A percentile compares a stretch with the other conserved stretches of the same genome.
phyloP scores from a whole-genome alignment of 768 basidiomycete genomes.

The Hygrophorus russula region DNA sequence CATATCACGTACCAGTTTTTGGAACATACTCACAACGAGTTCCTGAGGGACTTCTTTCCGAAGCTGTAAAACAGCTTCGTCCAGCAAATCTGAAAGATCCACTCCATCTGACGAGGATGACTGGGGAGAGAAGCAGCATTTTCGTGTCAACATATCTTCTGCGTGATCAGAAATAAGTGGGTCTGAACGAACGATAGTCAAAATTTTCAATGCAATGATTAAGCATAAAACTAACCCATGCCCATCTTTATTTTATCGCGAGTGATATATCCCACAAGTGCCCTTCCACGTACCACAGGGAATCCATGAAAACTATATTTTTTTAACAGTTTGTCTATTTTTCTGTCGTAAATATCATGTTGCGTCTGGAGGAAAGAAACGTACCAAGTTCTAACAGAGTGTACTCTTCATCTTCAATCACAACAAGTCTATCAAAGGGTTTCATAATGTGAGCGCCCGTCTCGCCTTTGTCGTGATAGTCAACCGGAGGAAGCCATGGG shows the following conservation, averaged over 20 bases:
- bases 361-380: neutral
- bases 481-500: conserved; percentile 56
- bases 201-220: neutral
- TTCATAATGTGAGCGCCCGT: conserved; percentile 54
- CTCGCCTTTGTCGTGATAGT: conserved; percentile 56
- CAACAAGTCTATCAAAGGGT: conserved; percentile 34
- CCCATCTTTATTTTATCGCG: conserved; percentile 36
- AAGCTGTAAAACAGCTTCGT: conserved; percentile 47
- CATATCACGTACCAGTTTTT: conserved; percentile 41
- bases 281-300: conserved; percentile 43
- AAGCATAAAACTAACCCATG: conserved; percentile 19
- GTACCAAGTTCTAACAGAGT: conserved; percentile 40
- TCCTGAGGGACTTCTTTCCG: conserved; percentile 62
- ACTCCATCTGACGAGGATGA: conserved; percentile 15
- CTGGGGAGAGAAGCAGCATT: conserved; percentile 31
- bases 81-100: conserved; percentile 28
- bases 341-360: conserved; percentile 2
- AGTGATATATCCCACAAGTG: conserved; percentile 51
- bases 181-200: conserved; percentile 11
- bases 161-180: conserved; percentile 20
- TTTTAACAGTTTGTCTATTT: conserved; percentile 28
- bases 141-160: conserved; percentile 16
- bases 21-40: conserved; percentile 63
- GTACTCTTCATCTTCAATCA: conserved; percentile 37
- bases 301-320: conserved; percentile 47